Conservation (phyloP, 495 filamentous ascomycete genomes). For the Ascodesmis nigricans region DNA sequence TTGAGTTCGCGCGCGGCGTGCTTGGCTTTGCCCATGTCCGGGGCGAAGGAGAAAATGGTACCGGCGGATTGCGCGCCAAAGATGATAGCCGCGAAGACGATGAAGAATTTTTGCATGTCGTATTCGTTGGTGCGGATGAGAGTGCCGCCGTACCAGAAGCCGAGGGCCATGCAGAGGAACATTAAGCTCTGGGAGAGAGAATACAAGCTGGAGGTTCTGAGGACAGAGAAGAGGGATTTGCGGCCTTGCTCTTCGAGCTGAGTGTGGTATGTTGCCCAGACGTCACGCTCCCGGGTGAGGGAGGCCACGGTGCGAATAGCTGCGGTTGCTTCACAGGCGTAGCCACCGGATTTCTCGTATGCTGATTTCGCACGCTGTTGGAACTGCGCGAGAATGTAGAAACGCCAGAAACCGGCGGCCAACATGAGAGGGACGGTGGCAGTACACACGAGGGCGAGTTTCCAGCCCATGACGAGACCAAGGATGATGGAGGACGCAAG, state of each 20-base stretch:
- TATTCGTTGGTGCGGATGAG: constrained; percentile 49
- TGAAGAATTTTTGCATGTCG: constrained; percentile 28
- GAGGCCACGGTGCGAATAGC: constrained; percentile 88
- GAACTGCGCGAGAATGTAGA: constrained; percentile 59
- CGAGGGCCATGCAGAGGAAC: constrained; percentile 69
- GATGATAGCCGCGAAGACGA: constrained; percentile 58
- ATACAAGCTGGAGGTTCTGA: constrained; percentile 50
- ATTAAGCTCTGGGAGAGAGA: constrained; percentile 56
- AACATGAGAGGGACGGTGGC: constrained; percentile 58
- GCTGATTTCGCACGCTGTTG: constrained; percentile 46
- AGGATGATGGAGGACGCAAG: constrained; percentile 45
- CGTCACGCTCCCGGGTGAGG: constrained; percentile 62
- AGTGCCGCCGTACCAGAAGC: constrained; percentile 81
- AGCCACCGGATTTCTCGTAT: constrained; percentile 54
- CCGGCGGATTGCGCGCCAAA: constrained; percentile 71
- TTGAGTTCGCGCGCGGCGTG: constrained; percentile 56
- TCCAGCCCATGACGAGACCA: constrained; percentile 60
- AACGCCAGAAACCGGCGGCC: constrained; percentile 64
- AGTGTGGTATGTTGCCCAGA: constrained; percentile 46
- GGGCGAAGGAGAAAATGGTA: constrained; percentile 67
- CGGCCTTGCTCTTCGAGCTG: constrained; percentile 40
- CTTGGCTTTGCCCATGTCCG: constrained; percentile 76
- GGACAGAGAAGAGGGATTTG: constrained; percentile 39
- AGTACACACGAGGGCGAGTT: constrained; percentile 66
- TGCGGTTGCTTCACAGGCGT: constrained; percentile 74